phyloP scores from a whole-genome alignment of 2,329 filamentous ascomycete genomes.

The Neoascochyta sp. region DNA sequence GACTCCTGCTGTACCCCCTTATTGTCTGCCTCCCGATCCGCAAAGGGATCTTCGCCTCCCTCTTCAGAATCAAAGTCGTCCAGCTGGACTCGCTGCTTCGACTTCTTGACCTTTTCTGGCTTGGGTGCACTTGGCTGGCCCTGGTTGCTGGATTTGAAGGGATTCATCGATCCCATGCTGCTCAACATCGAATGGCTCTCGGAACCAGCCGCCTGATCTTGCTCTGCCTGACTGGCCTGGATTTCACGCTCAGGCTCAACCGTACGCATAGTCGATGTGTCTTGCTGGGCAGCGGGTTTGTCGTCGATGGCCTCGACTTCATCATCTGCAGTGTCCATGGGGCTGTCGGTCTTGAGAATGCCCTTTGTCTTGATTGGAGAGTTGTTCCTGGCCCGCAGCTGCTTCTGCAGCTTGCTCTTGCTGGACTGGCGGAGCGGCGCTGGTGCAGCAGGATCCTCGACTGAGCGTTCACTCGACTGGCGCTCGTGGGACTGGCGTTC shows the following conservation, averaged over 20 bases:
- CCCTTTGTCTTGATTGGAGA: conserved; percentile 33
- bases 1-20: conserved; percentile 14
- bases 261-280: conserved; percentile 32
- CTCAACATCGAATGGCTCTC: conserved; percentile 19
- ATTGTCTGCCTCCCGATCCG: conserved; percentile 37
- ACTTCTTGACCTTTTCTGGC: conserved; percentile 56
- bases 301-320: conserved; percentile 8
- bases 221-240: conserved; percentile 7
- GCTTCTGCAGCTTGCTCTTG: conserved; percentile 41
- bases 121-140: conserved; percentile 47
- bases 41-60: conserved; percentile 46
- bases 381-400: conserved; percentile 27
- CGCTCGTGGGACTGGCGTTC: too few relatives aligned
- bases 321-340: conserved; percentile 22
- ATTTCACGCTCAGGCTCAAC: conserved; percentile 31
- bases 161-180: conserved; percentile 30
- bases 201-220: conserved; percentile 6
- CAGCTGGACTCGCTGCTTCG: conserved; percentile 61
- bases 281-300: conserved; percentile 17
- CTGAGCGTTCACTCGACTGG: too few relatives aligned
- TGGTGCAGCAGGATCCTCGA: conserved; percentile 24
- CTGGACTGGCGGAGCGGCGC: conserved; percentile 31
- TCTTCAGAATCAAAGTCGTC: conserved; percentile 64
- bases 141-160: conserved; percentile 31
- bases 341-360: conserved; percentile 30